Percentiles rank a stretch among this genome's conserved stretches.
Evolutionary conservation across 768 basidiomycete species (phyloP).

Genomic region (Suillus tomentosus): DNA sequence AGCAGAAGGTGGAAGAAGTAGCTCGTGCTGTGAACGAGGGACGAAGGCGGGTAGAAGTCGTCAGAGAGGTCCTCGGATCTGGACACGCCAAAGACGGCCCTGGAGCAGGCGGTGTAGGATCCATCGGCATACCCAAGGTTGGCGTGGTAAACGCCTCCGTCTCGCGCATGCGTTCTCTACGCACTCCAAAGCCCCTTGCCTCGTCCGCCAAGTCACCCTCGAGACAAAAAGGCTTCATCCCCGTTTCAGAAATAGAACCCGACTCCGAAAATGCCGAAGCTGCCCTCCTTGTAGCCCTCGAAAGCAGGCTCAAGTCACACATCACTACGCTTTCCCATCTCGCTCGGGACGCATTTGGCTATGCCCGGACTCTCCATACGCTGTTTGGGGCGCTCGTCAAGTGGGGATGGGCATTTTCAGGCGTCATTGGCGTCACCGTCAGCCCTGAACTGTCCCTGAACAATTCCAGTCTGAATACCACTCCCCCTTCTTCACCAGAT

Average conservation of each 20-base stretch:
- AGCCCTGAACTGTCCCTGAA: slow-evolving; percentile 31
- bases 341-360: slow-evolving; percentile 62
- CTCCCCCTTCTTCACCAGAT: slow-evolving; percentile 25
- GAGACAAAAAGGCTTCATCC: slow-evolving; percentile 29
- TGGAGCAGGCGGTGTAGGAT: slow-evolving; percentile 42
- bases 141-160: slow-evolving; percentile 50
- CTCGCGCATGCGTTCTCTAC: slow-evolving; percentile 62
- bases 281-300: slow-evolving; percentile 53
- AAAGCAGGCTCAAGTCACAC: slow-evolving; percentile 56
- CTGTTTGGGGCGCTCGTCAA: slow-evolving; percentile 50
- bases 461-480: background rate
- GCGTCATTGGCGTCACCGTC: slow-evolving; percentile 61
- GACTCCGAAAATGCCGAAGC: slow-evolving; percentile 43
- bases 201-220: slow-evolving; percentile 20
- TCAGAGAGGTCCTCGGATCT: slow-evolving; percentile 67
- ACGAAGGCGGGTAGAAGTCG: slow-evolving; percentile 72
- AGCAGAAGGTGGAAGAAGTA: slow-evolving; percentile 65
- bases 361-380: slow-evolving; percentile 55
- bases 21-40: slow-evolving; percentile 80
- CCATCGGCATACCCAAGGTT: slow-evolving; percentile 41
- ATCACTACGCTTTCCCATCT: slow-evolving; percentile 63
- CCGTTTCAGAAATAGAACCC: slow-evolving; percentile 17
- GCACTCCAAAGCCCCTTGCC: slow-evolving; percentile 25
- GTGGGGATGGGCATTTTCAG: slow-evolving; percentile 69
- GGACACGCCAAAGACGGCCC: slow-evolving; percentile 37